These are phyloP conservation scores for Colletotrichum abscissum DNA, from an alignment of 2,329 filamentous ascomycete species.

Conservation along the genomic window DNA sequence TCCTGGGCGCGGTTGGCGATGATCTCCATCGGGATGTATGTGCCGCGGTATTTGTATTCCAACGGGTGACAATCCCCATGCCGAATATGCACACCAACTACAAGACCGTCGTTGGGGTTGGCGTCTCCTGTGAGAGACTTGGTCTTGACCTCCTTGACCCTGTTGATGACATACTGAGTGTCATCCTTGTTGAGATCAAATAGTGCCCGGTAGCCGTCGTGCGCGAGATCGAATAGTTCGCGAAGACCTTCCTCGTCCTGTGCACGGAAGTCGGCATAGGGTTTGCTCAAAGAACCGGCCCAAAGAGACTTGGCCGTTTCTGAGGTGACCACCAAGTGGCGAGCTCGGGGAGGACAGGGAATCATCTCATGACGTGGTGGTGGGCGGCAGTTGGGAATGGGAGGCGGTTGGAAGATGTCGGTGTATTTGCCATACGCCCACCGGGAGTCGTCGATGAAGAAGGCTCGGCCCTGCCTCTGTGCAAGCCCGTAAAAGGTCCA, in stretches of 20 bases:
- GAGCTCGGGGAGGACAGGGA: constrained; percentile 81
- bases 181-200: constrained; percentile 78
- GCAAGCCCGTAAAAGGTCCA: constrained; percentile 89
- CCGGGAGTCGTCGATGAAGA: constrained; percentile 86
- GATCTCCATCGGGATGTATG: constrained; percentile 79
- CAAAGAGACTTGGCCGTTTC: constrained; percentile 75
- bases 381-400: constrained; percentile 72
- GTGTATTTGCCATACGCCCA: constrained; percentile 86
- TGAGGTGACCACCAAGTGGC: constrained; percentile 79
- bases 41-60: constrained; percentile 80
- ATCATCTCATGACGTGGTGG: constrained; percentile 81
- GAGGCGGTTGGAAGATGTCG: constrained; percentile 77
- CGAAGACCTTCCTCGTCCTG: constrained; percentile 53
- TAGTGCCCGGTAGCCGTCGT: constrained; percentile 77
- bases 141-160: constrained; percentile 65
- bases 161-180: constrained; percentile 69
- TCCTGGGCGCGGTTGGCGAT: constrained; percentile 72
- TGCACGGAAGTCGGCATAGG: constrained; percentile 66
- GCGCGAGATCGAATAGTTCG: constrained; percentile 75
- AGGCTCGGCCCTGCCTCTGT: constrained; percentile 76
- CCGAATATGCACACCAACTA: constrained; percentile 82
- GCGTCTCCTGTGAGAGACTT: constrained; percentile 56
- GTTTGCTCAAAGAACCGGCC: constrained; percentile 61
- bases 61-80: constrained; percentile 82
- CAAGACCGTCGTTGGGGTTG: constrained; percentile 59